Percentiles rank a stretch among this genome's conserved stretches.
These are phyloP conservation scores for Gastrolobium villosum DNA, from an alignment of 306 rosid species.

Conservation along the genomic window DNA sequence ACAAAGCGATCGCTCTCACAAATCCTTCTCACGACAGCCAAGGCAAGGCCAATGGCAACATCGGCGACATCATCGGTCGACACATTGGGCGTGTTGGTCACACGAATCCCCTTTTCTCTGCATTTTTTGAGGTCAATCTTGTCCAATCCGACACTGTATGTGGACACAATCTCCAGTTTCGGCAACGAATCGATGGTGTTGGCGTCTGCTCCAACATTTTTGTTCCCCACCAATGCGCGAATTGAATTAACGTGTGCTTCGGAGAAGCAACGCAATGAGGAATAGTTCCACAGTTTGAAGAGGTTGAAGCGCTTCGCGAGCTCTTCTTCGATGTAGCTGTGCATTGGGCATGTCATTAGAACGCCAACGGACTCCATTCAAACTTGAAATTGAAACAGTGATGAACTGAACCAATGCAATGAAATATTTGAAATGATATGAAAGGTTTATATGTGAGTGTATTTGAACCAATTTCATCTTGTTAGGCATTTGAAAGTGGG, in stretches of 20 bases:
- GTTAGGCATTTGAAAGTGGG: no score
- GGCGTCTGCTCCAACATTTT: conserved; percentile 62
- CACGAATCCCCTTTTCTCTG: conserved; percentile 58
- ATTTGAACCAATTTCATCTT: no score
- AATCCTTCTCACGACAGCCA: conserved; percentile 61
- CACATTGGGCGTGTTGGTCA: conserved; percentile 77
- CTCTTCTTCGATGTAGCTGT: conserved; percentile 52
- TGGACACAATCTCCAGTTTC: conserved; percentile 64
- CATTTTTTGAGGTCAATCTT: conserved; percentile 66
- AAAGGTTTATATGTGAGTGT: no score
- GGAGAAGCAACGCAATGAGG: conserved; percentile 47
- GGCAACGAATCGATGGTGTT: conserved; percentile 62
- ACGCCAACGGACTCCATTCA: conserved; percentile 61
- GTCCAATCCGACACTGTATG: conserved; percentile 76
- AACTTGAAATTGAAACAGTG: not conserved
- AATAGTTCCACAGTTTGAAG: conserved; percentile 60
- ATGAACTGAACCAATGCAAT: no score
- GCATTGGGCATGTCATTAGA: conserved; percentile 59
- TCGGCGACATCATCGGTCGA: conserved; percentile 87
- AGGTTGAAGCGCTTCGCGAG: conserved; percentile 69
- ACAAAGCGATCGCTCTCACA: conserved; percentile 58
- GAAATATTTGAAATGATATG: no score
- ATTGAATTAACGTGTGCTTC: conserved; percentile 46
- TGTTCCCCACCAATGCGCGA: conserved; percentile 57
- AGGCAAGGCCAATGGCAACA: conserved; percentile 60